Evolutionary conservation across 768 basidiomycete species (phyloP), one percentile per base, ranked within the genome.

Genomic region (Postia placenta): DNA sequence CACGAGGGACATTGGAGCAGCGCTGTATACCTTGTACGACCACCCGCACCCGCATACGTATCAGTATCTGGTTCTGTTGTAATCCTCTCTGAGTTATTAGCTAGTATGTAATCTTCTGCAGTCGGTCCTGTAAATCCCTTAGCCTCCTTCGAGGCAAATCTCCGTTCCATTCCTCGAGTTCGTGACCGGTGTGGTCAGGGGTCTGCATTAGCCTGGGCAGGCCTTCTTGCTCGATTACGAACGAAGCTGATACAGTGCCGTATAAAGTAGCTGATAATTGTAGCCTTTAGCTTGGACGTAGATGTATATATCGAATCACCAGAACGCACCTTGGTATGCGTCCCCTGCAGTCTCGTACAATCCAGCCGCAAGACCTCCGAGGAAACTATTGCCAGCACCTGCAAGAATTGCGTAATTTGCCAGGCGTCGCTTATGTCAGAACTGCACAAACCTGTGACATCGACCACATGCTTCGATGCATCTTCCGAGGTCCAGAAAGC

Each of bases 341-440:
- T 91, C 75, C 1, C 76, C 79, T 35, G 74, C 59, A 38, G 75
- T 68, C 44, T 81, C 56, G 17, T 67, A 54, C 44, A 92, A 62
- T 0, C 91, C 91, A 17, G 88, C 91, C 11, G 81, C 81, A 12
- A 93, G 72, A 5, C 91, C 91, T 12, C 91, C 91, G 20, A 94
- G 72, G 64, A 94, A 95, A 51, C 80, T 76, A 64, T 95, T 95
- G 14, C 92, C 92, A n/a, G 90, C 92, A 38, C 92, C 89, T 90
- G 54, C 20, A 35, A 42, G 46, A 56, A 48, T 47, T 50, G 37
- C 27, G 33, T n/a, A n/a, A n/a, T n/a, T n/a, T n/a, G n/a, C n/a
- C n/a, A n/a, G n/a, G n/a, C n/a, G n/a, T n/a, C n/a, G n/a, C n/a
- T n/a, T n/a, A n/a, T 33, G 30, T 33, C 9, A 7, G 9, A 33